Evolutionary conservation across 2,329 filamentous ascomycete species (phyloP).

Genomic region (Cordyceps farinosa): DNA sequence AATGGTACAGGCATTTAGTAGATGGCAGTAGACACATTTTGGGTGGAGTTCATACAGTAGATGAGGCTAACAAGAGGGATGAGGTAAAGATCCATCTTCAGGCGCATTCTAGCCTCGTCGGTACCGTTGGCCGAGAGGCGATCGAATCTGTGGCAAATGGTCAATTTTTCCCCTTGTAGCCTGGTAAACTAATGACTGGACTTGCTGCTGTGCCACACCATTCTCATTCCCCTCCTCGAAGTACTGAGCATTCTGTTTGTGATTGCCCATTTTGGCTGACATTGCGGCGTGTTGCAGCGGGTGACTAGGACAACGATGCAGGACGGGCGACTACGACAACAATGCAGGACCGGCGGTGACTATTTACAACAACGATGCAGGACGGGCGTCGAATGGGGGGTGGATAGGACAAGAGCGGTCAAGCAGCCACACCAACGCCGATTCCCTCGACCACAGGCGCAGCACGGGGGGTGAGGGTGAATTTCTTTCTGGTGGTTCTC

Average conservation of each 20-base stretch:
- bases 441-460: too few species aligned
- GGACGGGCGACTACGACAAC: too few species aligned
- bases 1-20: neutral
- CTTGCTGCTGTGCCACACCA: neutral
- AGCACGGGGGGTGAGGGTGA: too few species aligned
- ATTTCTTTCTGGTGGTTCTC: too few species aligned
- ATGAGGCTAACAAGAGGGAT: slow-evolving; percentile 56
- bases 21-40: too few species aligned
- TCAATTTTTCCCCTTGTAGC: neutral
- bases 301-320: too few species aligned
- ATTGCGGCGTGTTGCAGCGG: neutral
- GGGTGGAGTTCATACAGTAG: slow-evolving; percentile 34
- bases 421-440: too few species aligned
- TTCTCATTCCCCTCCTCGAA: neutral
- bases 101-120: slow-evolving; percentile 34
- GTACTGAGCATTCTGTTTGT: neutral
- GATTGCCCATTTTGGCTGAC: neutral
- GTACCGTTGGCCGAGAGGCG: too few species aligned
- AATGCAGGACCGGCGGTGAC: too few species aligned
- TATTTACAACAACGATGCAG: too few species aligned
- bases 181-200: neutral
- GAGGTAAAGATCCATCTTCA: slow-evolving; percentile 57
- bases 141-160: neutral
- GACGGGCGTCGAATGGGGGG: too few species aligned
- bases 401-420: too few species aligned